Evolutionary conservation across 73 alveolate species (phyloP).

Genomic region (Paramecium biaurelia): DNA sequence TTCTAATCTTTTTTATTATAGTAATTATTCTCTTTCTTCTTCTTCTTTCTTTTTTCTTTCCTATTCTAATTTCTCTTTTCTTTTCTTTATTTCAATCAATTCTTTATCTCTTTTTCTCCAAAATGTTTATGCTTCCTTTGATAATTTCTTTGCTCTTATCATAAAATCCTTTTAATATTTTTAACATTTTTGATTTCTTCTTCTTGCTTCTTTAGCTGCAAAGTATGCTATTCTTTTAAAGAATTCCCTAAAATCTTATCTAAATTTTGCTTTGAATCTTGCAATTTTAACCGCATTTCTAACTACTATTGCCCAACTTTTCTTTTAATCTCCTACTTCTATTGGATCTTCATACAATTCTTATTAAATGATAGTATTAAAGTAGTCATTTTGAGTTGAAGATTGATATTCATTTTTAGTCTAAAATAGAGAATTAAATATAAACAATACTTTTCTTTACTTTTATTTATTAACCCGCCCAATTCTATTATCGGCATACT

Average conservation of each 20-base stretch:
- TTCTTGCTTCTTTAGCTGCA: constrained; percentile 90
- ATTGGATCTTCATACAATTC: constrained; percentile 32
- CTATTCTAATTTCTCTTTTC: constrained; percentile 92
- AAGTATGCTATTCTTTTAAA: constrained; percentile 81
- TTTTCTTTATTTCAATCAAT: constrained; percentile 92
- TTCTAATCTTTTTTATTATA: constrained; percentile 95
- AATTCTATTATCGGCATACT: neutral
- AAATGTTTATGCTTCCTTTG: constrained; percentile 88
- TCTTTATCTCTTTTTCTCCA: constrained; percentile 98
- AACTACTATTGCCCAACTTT: constrained; percentile 30
- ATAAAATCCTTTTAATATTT: constrained; percentile 87
- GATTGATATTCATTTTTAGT: neutral
- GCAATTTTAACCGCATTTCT: constrained; percentile 34
- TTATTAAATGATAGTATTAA: neutral
- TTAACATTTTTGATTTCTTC: constrained; percentile 85
- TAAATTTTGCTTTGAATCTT: constrained; percentile 46
- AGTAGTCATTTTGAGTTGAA: neutral
- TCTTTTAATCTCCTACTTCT: neutral
- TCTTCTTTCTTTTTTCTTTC: constrained; percentile 94
- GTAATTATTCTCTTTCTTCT: constrained; percentile 94
- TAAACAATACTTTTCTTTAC: neutral
- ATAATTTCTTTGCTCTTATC: constrained; percentile 89
- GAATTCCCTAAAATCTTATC: constrained; percentile 87
- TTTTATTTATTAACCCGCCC: neutral
- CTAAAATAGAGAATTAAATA: neutral